Percentiles rank a stretch among this genome's conserved stretches.
Evolutionary conservation across 1,139 yeast species (phyloP).

Genomic region (Candida neerlandica): DNA sequence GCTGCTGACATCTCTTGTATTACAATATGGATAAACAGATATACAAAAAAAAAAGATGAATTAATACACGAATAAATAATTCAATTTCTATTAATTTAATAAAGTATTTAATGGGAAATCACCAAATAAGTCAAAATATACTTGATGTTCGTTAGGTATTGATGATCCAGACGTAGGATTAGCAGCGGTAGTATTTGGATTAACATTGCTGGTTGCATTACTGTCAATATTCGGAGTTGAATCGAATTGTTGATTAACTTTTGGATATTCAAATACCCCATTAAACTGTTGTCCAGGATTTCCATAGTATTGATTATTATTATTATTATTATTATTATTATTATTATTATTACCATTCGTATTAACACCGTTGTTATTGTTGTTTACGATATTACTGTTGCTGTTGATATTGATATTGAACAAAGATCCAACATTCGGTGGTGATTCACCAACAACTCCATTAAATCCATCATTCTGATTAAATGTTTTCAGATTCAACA

Average conservation of each 20-base stretch:
- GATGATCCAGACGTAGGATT: neutral
- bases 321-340: neutral
- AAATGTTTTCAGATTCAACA: conserved; percentile 21
- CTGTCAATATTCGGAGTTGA: neutral
- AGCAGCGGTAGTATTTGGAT: neutral
- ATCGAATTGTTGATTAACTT: conserved; percentile 10
- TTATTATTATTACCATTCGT: neutral
- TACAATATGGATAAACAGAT: neutral
- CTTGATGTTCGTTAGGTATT: neutral
- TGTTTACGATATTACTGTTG: neutral
- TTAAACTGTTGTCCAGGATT: neutral
- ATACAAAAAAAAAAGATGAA: neutral
- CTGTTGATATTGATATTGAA: neutral
- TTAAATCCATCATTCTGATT: conserved; percentile 11
- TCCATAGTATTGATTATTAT: neutral
- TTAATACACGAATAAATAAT: neutral
- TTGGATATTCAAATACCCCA: conserved; percentile 8
- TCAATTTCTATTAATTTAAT: conserved; percentile 7
- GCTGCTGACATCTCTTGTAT: too few relatives aligned
- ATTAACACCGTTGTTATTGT: neutral
- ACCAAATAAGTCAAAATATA: conserved; percentile 26
- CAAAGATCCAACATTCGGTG: too few relatives aligned
- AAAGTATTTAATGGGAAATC: conserved; percentile 26
- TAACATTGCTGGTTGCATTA: neutral
- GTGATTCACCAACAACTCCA: neutral